phyloP scores from a whole-genome alignment of 2,329 filamentous ascomycete species.

The Truncatella angustata region DNA sequence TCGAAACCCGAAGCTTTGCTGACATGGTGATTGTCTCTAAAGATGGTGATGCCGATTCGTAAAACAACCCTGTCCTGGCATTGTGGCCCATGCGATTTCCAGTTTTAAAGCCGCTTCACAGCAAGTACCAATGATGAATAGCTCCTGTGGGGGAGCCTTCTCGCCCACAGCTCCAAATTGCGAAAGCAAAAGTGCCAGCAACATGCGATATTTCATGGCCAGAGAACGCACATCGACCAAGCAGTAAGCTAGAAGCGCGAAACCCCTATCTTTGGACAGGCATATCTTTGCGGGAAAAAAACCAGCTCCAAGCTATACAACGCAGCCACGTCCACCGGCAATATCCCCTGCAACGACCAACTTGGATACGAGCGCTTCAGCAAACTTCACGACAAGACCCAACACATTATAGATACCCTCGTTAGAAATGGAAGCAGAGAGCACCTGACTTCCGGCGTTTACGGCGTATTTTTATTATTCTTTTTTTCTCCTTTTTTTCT shows the following conservation, averaged over 20 bases:
- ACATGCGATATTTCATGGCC: no score
- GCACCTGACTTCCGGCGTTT: conserved; percentile 7
- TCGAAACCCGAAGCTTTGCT: conserved; percentile 37
- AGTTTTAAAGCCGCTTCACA: no score
- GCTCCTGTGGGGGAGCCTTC: no score
- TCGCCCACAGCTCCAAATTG: no score
- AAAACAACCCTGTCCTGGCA: background rate
- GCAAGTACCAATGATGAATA: no score
- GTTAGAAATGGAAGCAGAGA: conserved; percentile 2
- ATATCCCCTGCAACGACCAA: background rate
- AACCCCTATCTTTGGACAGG: no score
- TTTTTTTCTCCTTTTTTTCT: no score
- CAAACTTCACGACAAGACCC: background rate
- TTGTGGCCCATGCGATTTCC: no score
- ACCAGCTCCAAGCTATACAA: background rate
- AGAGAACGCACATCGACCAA: no score
- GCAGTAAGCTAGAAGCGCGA: no score
- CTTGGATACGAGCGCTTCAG: background rate
- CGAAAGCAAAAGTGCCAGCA: no score
- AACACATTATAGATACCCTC: conserved; percentile 6
- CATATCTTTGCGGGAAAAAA: background rate
- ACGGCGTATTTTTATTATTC: conserved; percentile 3
- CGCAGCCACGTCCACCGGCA: background rate
- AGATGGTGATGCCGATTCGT: conserved; percentile 40
- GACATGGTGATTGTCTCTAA: conserved; percentile 39